Evolutionary conservation across 345 rosid species (phyloP).

Genomic region (Xanthoceras sorbifolium): DNA sequence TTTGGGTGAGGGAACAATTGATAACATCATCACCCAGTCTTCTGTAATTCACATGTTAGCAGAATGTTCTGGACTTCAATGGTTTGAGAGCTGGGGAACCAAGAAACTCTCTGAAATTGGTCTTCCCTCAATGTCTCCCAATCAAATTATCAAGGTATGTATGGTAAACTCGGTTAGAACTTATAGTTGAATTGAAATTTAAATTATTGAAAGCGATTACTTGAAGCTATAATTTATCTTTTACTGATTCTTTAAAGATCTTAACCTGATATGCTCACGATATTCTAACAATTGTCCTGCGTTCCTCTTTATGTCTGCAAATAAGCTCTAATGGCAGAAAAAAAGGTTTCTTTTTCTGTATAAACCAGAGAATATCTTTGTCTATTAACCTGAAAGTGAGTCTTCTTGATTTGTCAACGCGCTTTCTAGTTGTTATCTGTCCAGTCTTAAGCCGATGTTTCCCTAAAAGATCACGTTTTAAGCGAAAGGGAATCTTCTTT

Average conservation of each 20-base stretch:
- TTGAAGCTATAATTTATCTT: not conserved
- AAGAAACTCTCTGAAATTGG: constrained; percentile 86
- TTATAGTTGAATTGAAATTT: not conserved
- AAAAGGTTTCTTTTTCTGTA: not conserved
- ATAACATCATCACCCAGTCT: constrained; percentile 87
- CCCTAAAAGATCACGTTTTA: not conserved
- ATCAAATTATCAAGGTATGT: constrained; percentile 62
- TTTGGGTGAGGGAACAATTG: constrained; percentile 72
- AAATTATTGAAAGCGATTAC: not conserved
- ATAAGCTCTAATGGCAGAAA: not conserved
- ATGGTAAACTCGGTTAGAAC: not conserved
- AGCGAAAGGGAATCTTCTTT: not conserved
- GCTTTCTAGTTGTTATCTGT: not conserved
- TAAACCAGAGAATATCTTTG: not conserved
- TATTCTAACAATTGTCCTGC: not conserved
- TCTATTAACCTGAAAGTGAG: not conserved
- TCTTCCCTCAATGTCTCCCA: constrained; percentile 66
- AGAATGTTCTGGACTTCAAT: constrained; percentile 87
- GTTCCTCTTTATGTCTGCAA: not conserved
- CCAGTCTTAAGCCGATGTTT: not conserved
- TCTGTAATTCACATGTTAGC: constrained; percentile 98
- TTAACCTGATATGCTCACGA: not conserved
- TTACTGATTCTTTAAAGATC: not conserved
- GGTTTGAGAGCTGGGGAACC: constrained; percentile 97
- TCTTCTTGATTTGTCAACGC: not conserved